Base-by-base conservation (phyloP, 1,139 yeast genomes). In the Sugiyamaella japonica region DNA sequence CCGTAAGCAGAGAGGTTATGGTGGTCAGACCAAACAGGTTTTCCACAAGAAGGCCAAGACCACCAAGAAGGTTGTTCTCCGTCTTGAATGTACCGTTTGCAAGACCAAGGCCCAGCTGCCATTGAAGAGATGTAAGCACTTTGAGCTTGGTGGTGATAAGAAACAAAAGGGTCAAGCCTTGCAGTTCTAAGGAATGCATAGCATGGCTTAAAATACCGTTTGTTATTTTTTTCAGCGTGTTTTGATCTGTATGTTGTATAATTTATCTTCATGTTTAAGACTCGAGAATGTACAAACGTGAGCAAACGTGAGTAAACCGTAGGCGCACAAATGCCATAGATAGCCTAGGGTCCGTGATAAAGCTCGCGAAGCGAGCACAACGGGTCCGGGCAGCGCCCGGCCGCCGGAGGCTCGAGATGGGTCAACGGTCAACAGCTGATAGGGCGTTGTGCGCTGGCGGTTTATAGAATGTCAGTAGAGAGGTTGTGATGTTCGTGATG, bases 21-120 rank as follows among this genome's bases (percentile, higher is more conserved):
- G 99, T 89, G 99, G 99, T 89, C 99, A 93, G 84, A 93, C 99
- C 82, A 93, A 90, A 85, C 99, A 88, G 77, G 89, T 95, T 82
- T 93, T 93, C 97, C 98, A 90, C 89, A 93, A 93, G 88, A 95
- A 93, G 81, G 99, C 99, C 73, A 93, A 93, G 91, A 93, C 99
- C 71, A 93, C 99, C 85, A 93, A 93, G 90, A 93, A 93, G 88
- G 97, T 93, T 78, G 99, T 93, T 68, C 86, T 93, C 77, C 93
- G 97, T 84, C 87, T 93, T 78, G 99, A 93, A 84, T 93, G 99
- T 88, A 90, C 90, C 73, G 83, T 78, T 73, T 93, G 99, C 84
- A 95, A 93, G 90, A 88, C 97, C 83, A 93, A 90, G 88, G 88
- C 95, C 75, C 99, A 95, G 84, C 85, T 95, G 71, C 77, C 97